Base-by-base conservation (phyloP, 2,329 filamentous ascomycete genomes). In the Talaromyces sp. region DNA sequence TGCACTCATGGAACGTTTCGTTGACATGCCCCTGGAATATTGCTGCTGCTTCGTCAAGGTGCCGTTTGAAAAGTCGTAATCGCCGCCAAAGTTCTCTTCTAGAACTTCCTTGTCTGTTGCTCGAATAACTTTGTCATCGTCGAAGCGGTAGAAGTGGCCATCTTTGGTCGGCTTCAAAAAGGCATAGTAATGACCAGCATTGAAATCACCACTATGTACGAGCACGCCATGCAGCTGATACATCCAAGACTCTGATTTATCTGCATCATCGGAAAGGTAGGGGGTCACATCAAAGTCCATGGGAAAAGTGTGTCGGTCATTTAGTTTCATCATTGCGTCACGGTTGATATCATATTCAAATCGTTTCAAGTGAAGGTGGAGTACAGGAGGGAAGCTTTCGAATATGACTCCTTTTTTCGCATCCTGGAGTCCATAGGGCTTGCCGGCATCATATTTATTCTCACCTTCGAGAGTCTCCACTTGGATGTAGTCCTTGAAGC, bases 351-450 rank as follows among this genome's bases (percentile, higher is more conserved):
- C 95, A 77, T 99, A 99, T 73, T 99, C 92, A 75, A 99, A 99
- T 57, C 95, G 89, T 78, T 98, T 98, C 62, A 99, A 84, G 74
- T 99, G 95, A 49, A 99, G 81, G 73, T 99, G 93, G 24, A 99
- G 80, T 2, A 99, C 92, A 58, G 96, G 90, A 0, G 95, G 95
- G 71, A 98, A 98, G 69, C 88, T 90, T 72, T 92, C 91, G 73
- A 99, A 99, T 64, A 99, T 97, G 66, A 97, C 95, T 57, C 95
- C 95, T 76, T 99, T 99, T 80, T 91, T 93, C 56, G 95, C 95
- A 73, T 99, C 95, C 73, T 99, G 95, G 46, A 98, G 82, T 68
- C 95, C 95, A 78, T 90, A 89, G 54, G 95, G 87, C 68, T 96
- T 89, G 55, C 89, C 89, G 1, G 95, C 95, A 74, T 91, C 95